phyloP scores from a whole-genome alignment of 805 yeast species.

The Cyberlindnera xylosilytica region DNA sequence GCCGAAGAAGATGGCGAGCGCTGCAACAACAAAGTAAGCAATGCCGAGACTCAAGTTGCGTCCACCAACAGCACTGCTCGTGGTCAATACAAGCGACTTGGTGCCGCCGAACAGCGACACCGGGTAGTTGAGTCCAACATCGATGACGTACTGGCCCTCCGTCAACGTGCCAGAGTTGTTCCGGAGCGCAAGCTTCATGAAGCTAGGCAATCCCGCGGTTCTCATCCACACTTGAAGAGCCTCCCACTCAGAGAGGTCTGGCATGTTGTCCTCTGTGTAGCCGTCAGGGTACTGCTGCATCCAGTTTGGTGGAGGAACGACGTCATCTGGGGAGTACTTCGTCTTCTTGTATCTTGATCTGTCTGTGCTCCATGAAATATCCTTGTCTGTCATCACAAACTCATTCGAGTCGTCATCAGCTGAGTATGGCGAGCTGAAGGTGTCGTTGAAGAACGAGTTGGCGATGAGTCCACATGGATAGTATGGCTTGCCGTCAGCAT shows the following conservation, averaged over 20 bases:
- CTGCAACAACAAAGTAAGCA: slow-evolving; percentile 82
- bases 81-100: slow-evolving; percentile 76
- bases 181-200: slow-evolving; percentile 72
- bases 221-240: slow-evolving; percentile 97
- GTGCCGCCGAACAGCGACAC: slow-evolving; percentile 84
- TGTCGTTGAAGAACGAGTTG: slow-evolving; percentile 87
- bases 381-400: slow-evolving; percentile 36
- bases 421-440: slow-evolving; percentile 53
- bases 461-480: slow-evolving; percentile 97
- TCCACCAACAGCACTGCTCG: slow-evolving; percentile 84
- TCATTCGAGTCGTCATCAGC: slow-evolving; percentile 8
- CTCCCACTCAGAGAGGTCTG: slow-evolving; percentile 74
- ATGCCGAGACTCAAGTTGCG: slow-evolving; percentile 81
- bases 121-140: slow-evolving; percentile 76
- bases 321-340: slow-evolving; percentile 57
- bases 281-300: slow-evolving; percentile 75
- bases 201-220: slow-evolving; percentile 89
- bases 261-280: slow-evolving; percentile 77
- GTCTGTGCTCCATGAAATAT: slow-evolving; percentile 87
- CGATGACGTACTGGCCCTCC: slow-evolving; percentile 68
- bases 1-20: slow-evolving; percentile 67
- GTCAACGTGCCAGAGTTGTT: slow-evolving; percentile 56
- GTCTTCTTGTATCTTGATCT: slow-evolving; percentile 70
- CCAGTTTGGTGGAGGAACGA: slow-evolving; percentile 97
- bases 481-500: slow-evolving; percentile 53